Base-by-base conservation (phyloP, 495 filamentous ascomycete species). In the Cenococcum geophilum region DNA sequence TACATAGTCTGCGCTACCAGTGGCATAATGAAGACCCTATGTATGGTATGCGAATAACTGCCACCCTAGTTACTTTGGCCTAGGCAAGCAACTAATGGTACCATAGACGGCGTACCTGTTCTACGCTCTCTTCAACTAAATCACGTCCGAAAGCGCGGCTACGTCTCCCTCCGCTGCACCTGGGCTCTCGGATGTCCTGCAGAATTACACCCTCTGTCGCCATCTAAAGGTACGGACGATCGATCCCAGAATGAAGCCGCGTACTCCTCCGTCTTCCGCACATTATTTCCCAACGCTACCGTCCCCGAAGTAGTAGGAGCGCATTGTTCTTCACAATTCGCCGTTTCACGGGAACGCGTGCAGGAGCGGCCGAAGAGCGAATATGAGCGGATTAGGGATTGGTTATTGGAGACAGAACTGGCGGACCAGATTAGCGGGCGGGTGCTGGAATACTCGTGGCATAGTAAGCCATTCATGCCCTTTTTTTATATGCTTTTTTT, bases 1-100 rank as follows among this genome's bases (percentile, higher is more conserved):
- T 83, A 51, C 85, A 88, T 68, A 77, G 80, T 27, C 70, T 78
- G 50, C 81, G 82, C 55, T 84, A 79, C 67, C 78, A 83, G 70
- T 87, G 85, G 85, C 85, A 88, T 68, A 81, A 82, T 62, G 66
- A 69, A 58, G 66, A 69, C 42, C 66, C 66, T n/a, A 62, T 69
- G 63, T 69, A 69, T 47, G 54, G 54, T 56, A 56, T 36, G 54
- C n/a, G 14, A 14, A 14, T 53, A 14, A 21, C 12, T 40, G 10
- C 23, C 22, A 55, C 53, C 25, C 20, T 4, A 16, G 0, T 12
- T n/a, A 37, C 1, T 18, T 22, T 3, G 27, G 6, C 27, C 2
- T 32, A 32, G 27, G 27, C 27, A 32, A 32, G 27, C 27, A 32
- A 6, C 27, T 32, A 32, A 32, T 3, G 27, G 27, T 32, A 6